Conservation (phyloP, 352 stramenopile species). For the Phytophthora pini region DNA sequence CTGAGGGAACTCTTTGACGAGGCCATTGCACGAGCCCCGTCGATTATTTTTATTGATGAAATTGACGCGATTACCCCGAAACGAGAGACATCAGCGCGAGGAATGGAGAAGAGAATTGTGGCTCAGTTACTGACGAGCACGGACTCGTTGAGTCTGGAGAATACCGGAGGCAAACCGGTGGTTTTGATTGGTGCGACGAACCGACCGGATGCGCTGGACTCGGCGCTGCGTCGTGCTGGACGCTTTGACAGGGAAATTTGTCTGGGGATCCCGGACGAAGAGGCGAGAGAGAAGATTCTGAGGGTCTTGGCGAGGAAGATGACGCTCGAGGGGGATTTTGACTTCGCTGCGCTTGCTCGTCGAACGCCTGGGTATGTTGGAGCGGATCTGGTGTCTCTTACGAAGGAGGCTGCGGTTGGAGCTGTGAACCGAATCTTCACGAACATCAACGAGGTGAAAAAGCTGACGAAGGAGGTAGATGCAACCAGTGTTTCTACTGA, state of each 20-base stretch:
- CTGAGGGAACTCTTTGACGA: constrained; percentile 95
- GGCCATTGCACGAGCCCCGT: constrained; percentile 92
- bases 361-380: constrained; percentile 97
- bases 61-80: constrained; percentile 97
- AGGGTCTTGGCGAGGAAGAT: constrained; percentile 94
- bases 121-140: constrained; percentile 95
- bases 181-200: constrained; percentile 99
- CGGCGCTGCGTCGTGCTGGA: constrained; percentile 95
- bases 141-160: constrained; percentile 90
- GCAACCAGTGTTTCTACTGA: constrained; percentile 10
- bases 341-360: constrained; percentile 94
- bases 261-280: constrained; percentile 97
- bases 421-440: constrained; percentile 99
- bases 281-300: constrained; percentile 95
- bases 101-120: constrained; percentile 98
- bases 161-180: constrained; percentile 92
- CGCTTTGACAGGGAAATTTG: constrained; percentile 99
- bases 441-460: constrained; percentile 52
- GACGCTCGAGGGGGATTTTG: constrained; percentile 93
- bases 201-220: constrained; percentile 96
- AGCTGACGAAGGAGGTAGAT: constrained; percentile 18
- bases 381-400: constrained; percentile 97
- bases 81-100: constrained; percentile 91
- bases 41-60: constrained; percentile 99
- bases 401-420: constrained; percentile 98